Evolutionary conservation across 2,329 filamentous ascomycete genomes (phyloP).

Genomic region (Aspergillus phoenicis): DNA sequence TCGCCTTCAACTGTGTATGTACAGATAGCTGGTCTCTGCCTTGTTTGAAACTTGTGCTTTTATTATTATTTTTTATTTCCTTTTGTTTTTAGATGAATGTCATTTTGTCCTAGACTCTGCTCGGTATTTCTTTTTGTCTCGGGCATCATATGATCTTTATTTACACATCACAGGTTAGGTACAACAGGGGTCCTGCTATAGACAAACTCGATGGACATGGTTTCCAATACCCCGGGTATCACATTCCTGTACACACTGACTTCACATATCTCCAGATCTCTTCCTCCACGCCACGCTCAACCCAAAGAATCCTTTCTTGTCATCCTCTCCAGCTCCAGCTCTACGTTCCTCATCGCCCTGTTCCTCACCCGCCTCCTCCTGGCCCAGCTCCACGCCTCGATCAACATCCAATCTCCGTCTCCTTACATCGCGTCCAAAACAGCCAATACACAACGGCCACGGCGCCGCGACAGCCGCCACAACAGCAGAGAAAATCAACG

Average conservation of each 20-base stretch:
- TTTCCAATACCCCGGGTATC: neutral
- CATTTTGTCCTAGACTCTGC: slow-evolving; percentile 31
- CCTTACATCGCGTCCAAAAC: slow-evolving; percentile 62
- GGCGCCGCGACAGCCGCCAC: slow-evolving; percentile 67
- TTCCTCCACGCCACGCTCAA: slow-evolving; percentile 11
- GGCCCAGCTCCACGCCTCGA: slow-evolving; percentile 27
- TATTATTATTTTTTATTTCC: slow-evolving; percentile 27
- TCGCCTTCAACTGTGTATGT: slow-evolving; percentile 39
- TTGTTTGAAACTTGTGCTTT: slow-evolving; percentile 40
- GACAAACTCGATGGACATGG: neutral
- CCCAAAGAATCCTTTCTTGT: slow-evolving; percentile 4
- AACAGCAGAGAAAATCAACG: slow-evolving; percentile 78
- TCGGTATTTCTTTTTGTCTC: neutral
- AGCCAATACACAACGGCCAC: slow-evolving; percentile 67
- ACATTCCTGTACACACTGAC: neutral
- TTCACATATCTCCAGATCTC: neutral
- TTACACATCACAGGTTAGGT: too few relatives aligned
- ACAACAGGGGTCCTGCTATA: neutral
- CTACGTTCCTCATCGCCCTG: neutral
- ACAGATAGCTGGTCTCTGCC: slow-evolving; percentile 46
- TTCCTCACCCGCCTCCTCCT: slow-evolving; percentile 13
- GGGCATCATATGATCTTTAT: too few relatives aligned
- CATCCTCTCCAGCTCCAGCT: neutral
- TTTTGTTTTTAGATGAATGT: slow-evolving; percentile 38
- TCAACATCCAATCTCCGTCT: slow-evolving; percentile 46